Evolutionary conservation across 257 asterid genomes (phyloP), one percentile per base, ranked within the genome.

Genomic region (Solanum habrochaites): DNA sequence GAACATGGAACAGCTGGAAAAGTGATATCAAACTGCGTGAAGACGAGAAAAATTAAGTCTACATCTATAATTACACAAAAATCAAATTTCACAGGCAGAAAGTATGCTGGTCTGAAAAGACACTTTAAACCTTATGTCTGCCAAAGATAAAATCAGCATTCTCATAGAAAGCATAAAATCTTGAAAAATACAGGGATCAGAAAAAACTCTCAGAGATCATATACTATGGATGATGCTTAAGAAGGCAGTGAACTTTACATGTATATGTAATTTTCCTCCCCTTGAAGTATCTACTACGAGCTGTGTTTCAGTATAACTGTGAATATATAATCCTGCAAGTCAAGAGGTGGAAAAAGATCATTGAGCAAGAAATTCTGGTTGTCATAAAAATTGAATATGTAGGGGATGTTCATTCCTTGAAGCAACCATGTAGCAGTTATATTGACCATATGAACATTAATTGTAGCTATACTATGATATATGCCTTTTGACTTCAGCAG

Each of bases 201-300:
- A 81, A 66, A 49, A 20, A 3, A 29, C 43, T 29, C 31, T 18
- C 27, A 11, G 69, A 81, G 69, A 40, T 23, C 78, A 74, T 32
- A 88, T 40, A 43, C 14, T 40, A 23, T n/a, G 45, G 71, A 74
- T 16, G 32, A 47, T 49, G 13, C 58, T 52, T 39, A 72, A 85
- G 47, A 52, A 72, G 82, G 73, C 37, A 45, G 27, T n/a, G 83
- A 85, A 52, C 91, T 90, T 88, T 95, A 97, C 99, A 88, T 93
- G 89, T 90, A 97, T 97, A 80, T 90, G 98, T 43, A 97, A 92
- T 88, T 93, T 93, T 90, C 95, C 99, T 86, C 98, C 99, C 89
- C 99, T 95, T 11, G 99, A 93, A 32, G 99, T 96, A 91, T 97
- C 99, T 88, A 97, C 99, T 80, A 94, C 91, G 66, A 97, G 99